Conservation (phyloP, 352 stramenopile genomes). For the Bremia lactucae region DNA sequence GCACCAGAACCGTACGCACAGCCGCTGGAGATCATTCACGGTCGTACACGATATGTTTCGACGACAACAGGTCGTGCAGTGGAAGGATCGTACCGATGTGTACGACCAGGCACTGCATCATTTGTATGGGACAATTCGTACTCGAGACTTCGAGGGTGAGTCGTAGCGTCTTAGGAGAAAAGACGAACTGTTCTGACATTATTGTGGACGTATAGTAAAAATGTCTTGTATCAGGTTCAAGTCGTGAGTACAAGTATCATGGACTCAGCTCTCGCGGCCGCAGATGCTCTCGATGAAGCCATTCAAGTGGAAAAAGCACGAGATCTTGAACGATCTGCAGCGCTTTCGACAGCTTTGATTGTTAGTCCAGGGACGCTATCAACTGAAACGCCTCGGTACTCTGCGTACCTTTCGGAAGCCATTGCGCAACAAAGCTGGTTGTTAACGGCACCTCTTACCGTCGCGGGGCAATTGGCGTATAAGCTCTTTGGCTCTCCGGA, state of each 20-base stretch:
- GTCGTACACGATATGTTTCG: slow-evolving; percentile 45
- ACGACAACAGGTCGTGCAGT: slow-evolving; percentile 36
- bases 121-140: slow-evolving; percentile 79
- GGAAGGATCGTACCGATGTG: slow-evolving; percentile 60
- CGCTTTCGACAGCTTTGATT: slow-evolving; percentile 29
- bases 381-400: slow-evolving; percentile 15
- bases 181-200: background rate
- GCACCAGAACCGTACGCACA: slow-evolving; percentile 26
- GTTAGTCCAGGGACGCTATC: slow-evolving; percentile 12
- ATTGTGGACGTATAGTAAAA: slow-evolving; percentile 34
- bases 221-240: slow-evolving; percentile 66
- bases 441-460: slow-evolving; percentile 49
- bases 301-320: slow-evolving; percentile 36
- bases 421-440: slow-evolving; percentile 55
- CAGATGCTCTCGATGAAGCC: slow-evolving; percentile 63
- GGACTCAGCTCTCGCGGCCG: slow-evolving; percentile 53
- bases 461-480: slow-evolving; percentile 48
- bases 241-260: slow-evolving; percentile 57
- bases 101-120: slow-evolving; percentile 39
- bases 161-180: background rate
- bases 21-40: slow-evolving; percentile 48
- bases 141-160: slow-evolving; percentile 57
- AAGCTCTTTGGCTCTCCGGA: slow-evolving; percentile 61
- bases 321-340: slow-evolving; percentile 26
- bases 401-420: slow-evolving; percentile 34